phyloP scores from a whole-genome alignment of 768 basidiomycete genomes.

The Cubamyces sp. region DNA sequence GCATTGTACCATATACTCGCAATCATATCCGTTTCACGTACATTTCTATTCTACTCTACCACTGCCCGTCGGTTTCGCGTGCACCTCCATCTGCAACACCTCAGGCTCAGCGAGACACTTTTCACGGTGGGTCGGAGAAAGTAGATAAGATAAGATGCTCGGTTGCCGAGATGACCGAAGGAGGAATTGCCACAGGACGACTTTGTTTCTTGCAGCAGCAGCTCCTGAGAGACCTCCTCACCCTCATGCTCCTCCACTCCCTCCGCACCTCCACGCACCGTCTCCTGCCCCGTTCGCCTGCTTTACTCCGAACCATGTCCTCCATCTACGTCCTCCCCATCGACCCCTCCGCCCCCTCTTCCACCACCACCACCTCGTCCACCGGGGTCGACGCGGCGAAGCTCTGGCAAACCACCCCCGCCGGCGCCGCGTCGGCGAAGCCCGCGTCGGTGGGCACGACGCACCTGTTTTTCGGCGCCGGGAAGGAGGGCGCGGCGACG shows the following conservation, averaged over 20 bases:
- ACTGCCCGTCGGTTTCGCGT: no score
- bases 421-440: slow-evolving; percentile 33
- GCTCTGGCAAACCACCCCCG: slow-evolving; percentile 58
- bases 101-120: no score
- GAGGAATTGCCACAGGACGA: background rate
- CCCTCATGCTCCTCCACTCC: background rate
- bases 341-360: slow-evolving; percentile 47
- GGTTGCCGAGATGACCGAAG: no score
- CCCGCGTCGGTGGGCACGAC: slow-evolving; percentile 64
- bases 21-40: background rate
- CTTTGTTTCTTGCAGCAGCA: background rate
- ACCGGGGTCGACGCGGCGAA: slow-evolving; percentile 48
- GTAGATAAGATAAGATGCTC: no score
- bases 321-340: slow-evolving; percentile 51
- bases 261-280: slow-evolving; percentile 1
- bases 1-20: slow-evolving; percentile 15
- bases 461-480: slow-evolving; percentile 57
- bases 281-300: slow-evolving; percentile 7
- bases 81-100: no score
- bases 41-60: background rate
- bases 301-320: slow-evolving; percentile 14
- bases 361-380: slow-evolving; percentile 26
- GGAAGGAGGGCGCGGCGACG: slow-evolving; percentile 22
- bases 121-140: no score
- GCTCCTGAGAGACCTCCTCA: background rate